Conservation (phyloP, 331 rosid genomes). For the Prunus yedoensis region DNA sequence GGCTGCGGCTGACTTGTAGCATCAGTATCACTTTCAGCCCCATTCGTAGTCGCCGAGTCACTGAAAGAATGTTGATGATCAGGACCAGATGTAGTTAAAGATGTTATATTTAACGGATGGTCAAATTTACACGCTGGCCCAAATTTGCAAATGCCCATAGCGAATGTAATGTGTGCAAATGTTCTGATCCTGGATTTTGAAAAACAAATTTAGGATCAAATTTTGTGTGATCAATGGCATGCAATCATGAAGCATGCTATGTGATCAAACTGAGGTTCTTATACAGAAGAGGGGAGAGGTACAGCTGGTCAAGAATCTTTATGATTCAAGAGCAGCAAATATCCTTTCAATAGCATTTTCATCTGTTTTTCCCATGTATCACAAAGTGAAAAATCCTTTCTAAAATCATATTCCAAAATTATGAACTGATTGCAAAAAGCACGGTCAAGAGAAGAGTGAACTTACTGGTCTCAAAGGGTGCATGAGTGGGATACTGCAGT, state of each 20-base stretch:
- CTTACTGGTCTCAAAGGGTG: conserved; percentile 94
- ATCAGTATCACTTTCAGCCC: conserved; percentile 46
- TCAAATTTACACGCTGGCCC: conserved; percentile 92
- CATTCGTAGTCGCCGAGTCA: conserved; percentile 37
- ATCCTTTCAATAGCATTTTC: not conserved
- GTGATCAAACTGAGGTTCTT: not conserved
- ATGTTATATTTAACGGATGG: conserved; percentile 49
- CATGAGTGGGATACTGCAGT: conserved; percentile 40
- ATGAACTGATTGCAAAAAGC: not conserved
- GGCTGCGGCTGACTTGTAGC: conserved; percentile 42
- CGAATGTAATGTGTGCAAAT: conserved; percentile 72
- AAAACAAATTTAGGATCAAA: conserved; percentile 12
- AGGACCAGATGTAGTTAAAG: conserved; percentile 38
- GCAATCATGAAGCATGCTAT: not conserved
- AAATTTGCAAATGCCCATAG: conserved; percentile 84
- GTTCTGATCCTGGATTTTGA: conserved; percentile 71
- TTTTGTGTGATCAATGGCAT: conserved; percentile 1
- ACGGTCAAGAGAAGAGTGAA: conserved; percentile 2
- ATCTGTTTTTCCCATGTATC: not conserved
- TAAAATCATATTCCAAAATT: not conserved
- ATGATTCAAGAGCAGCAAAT: not conserved
- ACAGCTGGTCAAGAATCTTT: no score
- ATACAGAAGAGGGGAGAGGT: not conserved
- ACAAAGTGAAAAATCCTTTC: not conserved
- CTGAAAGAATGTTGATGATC: conserved; percentile 46